A percentile compares a stretch with the other conserved stretches of the same genome.
Evolutionary conservation across 164 flowering plant species (phyloP).

Genomic region (Vitis cinerea): DNA sequence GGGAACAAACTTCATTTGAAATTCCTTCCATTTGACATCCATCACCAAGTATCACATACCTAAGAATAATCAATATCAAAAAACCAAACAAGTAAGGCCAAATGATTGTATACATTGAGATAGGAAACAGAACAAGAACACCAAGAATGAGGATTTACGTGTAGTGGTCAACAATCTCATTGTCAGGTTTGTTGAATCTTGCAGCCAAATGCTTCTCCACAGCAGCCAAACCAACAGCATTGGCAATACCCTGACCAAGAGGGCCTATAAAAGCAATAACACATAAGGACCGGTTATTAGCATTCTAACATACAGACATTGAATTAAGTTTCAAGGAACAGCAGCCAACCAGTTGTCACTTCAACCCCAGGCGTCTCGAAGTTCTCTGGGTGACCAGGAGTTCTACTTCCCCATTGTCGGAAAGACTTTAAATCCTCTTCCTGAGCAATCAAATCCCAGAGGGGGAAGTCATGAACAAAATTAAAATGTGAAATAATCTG

Average conservation of each 20-base stretch:
- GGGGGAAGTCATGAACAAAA: too few relatives aligned
- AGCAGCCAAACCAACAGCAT: slow-evolving; percentile 96
- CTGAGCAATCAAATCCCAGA: too few relatives aligned
- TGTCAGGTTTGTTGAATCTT: slow-evolving; percentile 83
- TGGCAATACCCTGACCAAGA: slow-evolving; percentile 96
- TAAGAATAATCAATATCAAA: slow-evolving; percentile 5
- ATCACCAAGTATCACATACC: slow-evolving; percentile 66
- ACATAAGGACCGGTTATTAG: neutral
- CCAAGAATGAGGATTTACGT: slow-evolving; percentile 53
- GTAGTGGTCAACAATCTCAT: slow-evolving; percentile 92
- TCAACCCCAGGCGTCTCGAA: slow-evolving; percentile 98
- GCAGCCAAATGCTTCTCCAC: slow-evolving; percentile 99
- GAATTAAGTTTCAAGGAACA: neutral
- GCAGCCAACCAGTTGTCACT: slow-evolving; percentile 90
- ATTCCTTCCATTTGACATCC: slow-evolving; percentile 99
- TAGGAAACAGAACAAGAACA: neutral
- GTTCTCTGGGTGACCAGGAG: slow-evolving; percentile 99
- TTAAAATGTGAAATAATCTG: too few relatives aligned
- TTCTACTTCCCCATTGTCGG: slow-evolving; percentile 98
- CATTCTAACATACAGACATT: neutral
- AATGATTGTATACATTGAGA: too few relatives aligned
- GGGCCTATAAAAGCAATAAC: slow-evolving; percentile 55
- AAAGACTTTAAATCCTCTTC: slow-evolving; percentile 84
- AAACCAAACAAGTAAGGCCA: neutral
- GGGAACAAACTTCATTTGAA: slow-evolving; percentile 87